Base-by-base conservation (phyloP, 495 filamentous ascomycete genomes). In the Trichocladium uniseriatum region DNA sequence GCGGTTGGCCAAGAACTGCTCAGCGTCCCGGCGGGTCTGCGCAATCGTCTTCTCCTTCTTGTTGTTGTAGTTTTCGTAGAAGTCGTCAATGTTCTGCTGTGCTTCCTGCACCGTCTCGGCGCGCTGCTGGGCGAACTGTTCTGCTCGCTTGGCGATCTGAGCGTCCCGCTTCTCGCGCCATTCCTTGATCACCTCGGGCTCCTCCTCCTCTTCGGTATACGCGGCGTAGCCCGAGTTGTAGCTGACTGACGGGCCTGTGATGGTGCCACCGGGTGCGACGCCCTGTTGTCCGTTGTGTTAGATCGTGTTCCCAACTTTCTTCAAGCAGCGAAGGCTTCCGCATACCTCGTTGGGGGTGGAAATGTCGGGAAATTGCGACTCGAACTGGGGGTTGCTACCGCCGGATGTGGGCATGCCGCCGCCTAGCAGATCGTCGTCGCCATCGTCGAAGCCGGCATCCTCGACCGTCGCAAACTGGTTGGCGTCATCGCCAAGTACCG, bases 21-120 rank as follows among this genome's bases (percentile, higher is more conserved):
- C 90, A n/a, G 90, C 92, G 56, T 97, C 94, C 57, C 82, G 77
- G 52, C 83, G 77, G 28, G 94, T 89, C 71, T 90, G 84, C 35
- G 82, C 77, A 53, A 94, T 80, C 48, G 68, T 75, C 77, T 97
- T 97, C 57, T 97, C 92, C 59, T 89, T 87, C 72, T 95, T 95
- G 62, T 83, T 82, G 71, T 95, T 95, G 78, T 99, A 99, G 65
- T 94, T 95, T 65, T 95, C 89, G 73, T 99, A 99, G 74, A 99
- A 99, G 59, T 95, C 94, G 59, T 99, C 92, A 49, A 97, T 90
- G 64, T 89, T 85, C 57, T 85, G 74, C 51, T 83, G 88, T 32
- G 94, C 94, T 54, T 86, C 86, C 65, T 82, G 79, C 60, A 94
- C 69, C 7, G 88, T 95, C 63, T 89, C 79, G 22, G 72, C 75